These are phyloP conservation scores for Henckelia pumila DNA, from an alignment of 257 asterid species.

Conservation along the genomic window DNA sequence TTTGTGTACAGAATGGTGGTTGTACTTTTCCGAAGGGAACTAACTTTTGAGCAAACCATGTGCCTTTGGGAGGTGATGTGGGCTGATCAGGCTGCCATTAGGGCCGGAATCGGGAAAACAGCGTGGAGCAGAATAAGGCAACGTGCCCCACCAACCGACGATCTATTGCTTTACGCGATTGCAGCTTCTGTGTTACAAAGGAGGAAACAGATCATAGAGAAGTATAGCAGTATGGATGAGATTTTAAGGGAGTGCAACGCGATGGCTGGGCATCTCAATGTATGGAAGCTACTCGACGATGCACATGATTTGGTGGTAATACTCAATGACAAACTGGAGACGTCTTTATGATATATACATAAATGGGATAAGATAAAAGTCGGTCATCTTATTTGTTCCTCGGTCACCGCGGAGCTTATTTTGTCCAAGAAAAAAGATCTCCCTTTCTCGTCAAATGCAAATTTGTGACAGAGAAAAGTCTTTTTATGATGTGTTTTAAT, in stretches of 20 bases:
- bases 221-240: conserved; percentile 86
- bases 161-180: conserved; percentile 77
- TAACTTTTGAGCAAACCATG: conserved; percentile 74
- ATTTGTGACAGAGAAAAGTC: background rate
- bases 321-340: conserved; percentile 73
- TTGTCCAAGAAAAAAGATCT: background rate
- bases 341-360: conserved; percentile 27
- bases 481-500: background rate
- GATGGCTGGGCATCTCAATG: conserved; percentile 87
- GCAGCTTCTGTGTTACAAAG: conserved; percentile 92
- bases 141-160: conserved; percentile 90
- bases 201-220: conserved; percentile 86
- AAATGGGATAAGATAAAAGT: background rate
- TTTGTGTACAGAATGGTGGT: conserved; percentile 94
- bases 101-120: conserved; percentile 78
- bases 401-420: background rate
- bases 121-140: conserved; percentile 80
- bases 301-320: conserved; percentile 80
- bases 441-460: background rate
- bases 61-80: conserved; percentile 96
- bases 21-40: conserved; percentile 80
- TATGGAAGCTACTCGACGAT: conserved; percentile 90
- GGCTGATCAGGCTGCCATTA: conserved; percentile 93
- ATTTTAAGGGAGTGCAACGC: conserved; percentile 81
- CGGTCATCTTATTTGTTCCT: background rate